These are phyloP conservation scores for Leccinellum luteum DNA, from an alignment of 768 basidiomycete species.

Conservation along the genomic window DNA sequence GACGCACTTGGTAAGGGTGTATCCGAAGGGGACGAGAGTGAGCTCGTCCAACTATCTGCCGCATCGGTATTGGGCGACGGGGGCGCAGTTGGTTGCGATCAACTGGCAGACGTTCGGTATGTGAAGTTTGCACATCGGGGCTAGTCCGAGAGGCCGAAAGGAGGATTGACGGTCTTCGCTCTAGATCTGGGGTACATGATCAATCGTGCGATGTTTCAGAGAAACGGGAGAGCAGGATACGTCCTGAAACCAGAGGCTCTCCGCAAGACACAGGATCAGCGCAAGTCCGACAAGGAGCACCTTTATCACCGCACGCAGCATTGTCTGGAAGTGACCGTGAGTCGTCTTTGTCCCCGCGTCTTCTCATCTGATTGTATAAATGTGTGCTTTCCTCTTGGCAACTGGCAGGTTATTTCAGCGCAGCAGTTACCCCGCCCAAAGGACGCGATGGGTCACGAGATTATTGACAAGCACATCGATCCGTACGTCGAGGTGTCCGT, in stretches of 20 bases:
- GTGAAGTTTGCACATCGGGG: conserved; percentile 22
- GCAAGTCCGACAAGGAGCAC: conserved; percentile 60
- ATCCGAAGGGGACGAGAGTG: conserved; percentile 81
- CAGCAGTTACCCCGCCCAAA: conserved; percentile 83
- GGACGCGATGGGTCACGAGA: conserved; percentile 60
- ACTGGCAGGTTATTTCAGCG: conserved; percentile 70
- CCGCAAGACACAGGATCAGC: conserved; percentile 47
- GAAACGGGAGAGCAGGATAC: conserved; percentile 86
- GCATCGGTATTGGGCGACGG: conserved; percentile 85
- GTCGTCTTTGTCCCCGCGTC: conserved; percentile 9
- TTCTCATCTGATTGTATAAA: background rate
- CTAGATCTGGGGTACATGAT: conserved; percentile 87
- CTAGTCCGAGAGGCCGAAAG: background rate
- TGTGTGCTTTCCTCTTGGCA: background rate
- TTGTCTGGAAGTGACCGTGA: conserved; percentile 61
- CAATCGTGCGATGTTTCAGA: conserved; percentile 94
- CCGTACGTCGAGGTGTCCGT: conserved; percentile 83
- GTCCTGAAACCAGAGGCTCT: conserved; percentile 85
- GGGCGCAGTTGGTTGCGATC: conserved; percentile 86
- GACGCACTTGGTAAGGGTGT: conserved; percentile 78
- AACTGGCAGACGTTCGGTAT: conserved; percentile 97
- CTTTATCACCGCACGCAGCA: conserved; percentile 54
- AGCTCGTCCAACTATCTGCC: conserved; percentile 87
- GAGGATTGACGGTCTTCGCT: conserved; percentile 2
- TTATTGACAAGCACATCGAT: conserved; percentile 56